Base-by-base conservation (phyloP, 2,329 filamentous ascomycete species). In the Stachybotrys chartarum region DNA sequence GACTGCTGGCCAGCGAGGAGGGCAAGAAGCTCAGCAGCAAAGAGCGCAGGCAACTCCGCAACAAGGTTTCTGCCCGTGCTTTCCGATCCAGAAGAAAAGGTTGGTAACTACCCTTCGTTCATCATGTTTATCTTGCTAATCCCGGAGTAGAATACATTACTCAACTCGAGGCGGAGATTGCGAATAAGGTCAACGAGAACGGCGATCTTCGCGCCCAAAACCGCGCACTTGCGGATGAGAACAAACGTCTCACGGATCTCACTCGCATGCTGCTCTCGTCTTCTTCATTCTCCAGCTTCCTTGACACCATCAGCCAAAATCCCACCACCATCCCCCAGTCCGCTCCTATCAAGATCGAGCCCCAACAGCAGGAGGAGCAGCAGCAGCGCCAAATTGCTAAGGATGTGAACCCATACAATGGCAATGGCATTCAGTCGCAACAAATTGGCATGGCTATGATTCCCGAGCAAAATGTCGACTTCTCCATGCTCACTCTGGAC, bases 21-120 rank as follows among this genome's bases (percentile, higher is more conserved):
- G 94, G 93, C 66, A 99, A 99, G 86, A 97, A 97, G 78, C 82
- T 99, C n/a, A 94, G 87, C 74, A 96, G 91, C 79, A 97, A 97
- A 77, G 92, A 97, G 75, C 87, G 94, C 58, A 87, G 94, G 62
- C 94, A 97, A 73, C 82, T 99, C n/a, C 85, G 94, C 60, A 99
- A 99, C 82, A 99, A 99, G 76, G 94, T 99, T 5, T 99, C 94
- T 47, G 94, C 94, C 59, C 90, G 94, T 63, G 93, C 93, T 53
- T 99, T 99, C 85, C 88, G 94, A 55, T 97, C 92, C n/a, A 82
- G 94, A 65, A 88, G 94, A 80, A 99, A 99, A 81, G 93, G 93
- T 97, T 85, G 79, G 81, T 68, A 2, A 24, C 50, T 5, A 42
- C 10, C 14, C 35, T 42, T 18, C 32, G 12, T 1, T 30, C n/a